Base-by-base conservation (phyloP, 768 basidiomycete species). In the Xerocomus spinulosus region DNA sequence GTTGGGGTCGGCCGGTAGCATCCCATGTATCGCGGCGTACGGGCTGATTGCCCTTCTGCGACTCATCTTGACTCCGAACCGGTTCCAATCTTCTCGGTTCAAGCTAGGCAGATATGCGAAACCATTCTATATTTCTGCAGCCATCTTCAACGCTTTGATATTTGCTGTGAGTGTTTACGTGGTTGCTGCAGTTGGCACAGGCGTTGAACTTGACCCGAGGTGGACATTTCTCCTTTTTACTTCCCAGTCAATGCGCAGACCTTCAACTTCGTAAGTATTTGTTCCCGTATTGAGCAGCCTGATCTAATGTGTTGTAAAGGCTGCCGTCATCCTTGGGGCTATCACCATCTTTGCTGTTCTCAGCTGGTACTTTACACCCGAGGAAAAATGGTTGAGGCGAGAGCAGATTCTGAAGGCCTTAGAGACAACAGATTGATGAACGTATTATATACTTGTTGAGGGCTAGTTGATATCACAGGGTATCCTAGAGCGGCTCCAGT, bases 1-100 rank as follows among this genome's bases (percentile, higher is more conserved):
- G 13, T 74, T 95, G 50, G 79, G 93, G 34, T 92, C 89, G 10
- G 93, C 91, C 7, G 87, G 88, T 20, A 89, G 75, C 5, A 76
- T 91, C 3, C 92, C 92, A 1, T 92, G 87, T 3, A 91, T 92
- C 49, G 89, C 91, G 0, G 87, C 90, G 2, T 94, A 94, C 60
- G 88, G 82, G 0, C 73, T 94, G 36, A 92, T 94, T 50, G 80
- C 86, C 9, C 60, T 87, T 2, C 73, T 93, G 26, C 79, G 88
- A 25, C 67, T 93, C 17, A 79, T 79, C n/a, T 74, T 83, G 74
- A 94, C 92, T 1, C 89, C 84, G 10, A 65, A 84, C 54, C 70
- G 77, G 28, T 94, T 94, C 70, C 78, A 78, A 53, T 69, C 76
- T 8, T 89, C 89, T 12, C 78, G 80, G 53, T 93, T 89, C 69